Conservation (phyloP, 805 yeast genomes). For the Metschnikowia henanensis region DNA sequence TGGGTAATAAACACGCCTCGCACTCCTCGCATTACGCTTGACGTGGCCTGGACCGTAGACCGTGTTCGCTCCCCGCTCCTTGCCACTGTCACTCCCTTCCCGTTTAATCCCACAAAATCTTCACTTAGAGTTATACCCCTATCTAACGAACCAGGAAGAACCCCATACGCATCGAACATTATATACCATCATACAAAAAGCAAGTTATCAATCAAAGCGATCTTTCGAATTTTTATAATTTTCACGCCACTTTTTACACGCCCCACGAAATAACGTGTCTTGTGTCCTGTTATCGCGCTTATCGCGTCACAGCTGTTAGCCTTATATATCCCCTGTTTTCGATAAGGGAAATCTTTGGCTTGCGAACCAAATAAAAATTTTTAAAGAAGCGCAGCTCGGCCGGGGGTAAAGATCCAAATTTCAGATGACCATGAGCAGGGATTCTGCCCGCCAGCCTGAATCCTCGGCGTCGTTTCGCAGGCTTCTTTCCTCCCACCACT, state of each 20-base stretch:
- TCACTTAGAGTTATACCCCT: too few relatives aligned
- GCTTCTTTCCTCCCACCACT: slow-evolving; percentile 37
- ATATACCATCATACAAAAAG: too few relatives aligned
- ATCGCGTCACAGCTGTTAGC: background rate
- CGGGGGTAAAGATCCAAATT: background rate
- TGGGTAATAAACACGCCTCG: background rate
- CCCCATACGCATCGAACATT: too few relatives aligned
- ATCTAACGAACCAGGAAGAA: too few relatives aligned
- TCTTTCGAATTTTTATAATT: too few relatives aligned
- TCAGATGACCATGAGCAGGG: background rate
- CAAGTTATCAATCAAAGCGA: too few relatives aligned
- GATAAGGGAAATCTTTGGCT: too few relatives aligned
- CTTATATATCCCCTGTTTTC: too few relatives aligned
- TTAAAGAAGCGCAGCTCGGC: too few relatives aligned
- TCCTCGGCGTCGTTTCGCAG: slow-evolving; percentile 18
- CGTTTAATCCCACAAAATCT: background rate
- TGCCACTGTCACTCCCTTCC: background rate
- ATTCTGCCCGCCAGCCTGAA: slow-evolving; percentile 2
- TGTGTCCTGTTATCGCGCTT: background rate
- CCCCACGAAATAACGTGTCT: background rate
- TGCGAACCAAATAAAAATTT: too few relatives aligned
- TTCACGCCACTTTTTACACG: background rate
- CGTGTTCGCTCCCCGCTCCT: background rate
- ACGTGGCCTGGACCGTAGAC: background rate
- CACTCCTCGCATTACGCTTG: background rate